Evolutionary conservation across 306 rosid genomes (phyloP), one percentile per base, ranked within the genome.

Genomic region (Castanea mollissima): DNA sequence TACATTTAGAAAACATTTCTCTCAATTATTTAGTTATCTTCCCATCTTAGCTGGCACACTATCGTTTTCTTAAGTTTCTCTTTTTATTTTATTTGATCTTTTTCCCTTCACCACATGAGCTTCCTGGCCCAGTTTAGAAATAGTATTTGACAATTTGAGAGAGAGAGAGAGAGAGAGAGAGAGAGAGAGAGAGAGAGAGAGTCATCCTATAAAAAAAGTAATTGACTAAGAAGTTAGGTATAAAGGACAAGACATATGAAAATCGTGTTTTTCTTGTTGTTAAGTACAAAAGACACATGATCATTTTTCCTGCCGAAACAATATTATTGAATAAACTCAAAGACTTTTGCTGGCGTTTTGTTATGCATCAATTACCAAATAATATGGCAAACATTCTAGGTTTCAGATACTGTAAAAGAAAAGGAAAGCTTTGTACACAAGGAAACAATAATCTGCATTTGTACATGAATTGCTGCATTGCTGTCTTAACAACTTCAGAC

Each of bases 401-500:
- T 6, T 64, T 64, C 12, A 31, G 8, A 2, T 23, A 21, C 18
- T 5, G 70, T n/a, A 16, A 32, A 3, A 31, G 13, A 18, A 9
- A 34, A 65, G 3, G 71, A 7, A 18, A 65, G 32, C 25, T 16
- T 31, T 32, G n/a, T 65, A 34, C 49, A 65, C 49, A 32, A 32
- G 15, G 15, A 65, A 8, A 32, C 1, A 65, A 65, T 32, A 31
- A 3, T 65, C 46, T 18, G 49, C 23, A 32, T 44, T 32, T 65
- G 71, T 32, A 65, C 49, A 32, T 23, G 41, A 65, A 16, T 65
- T 16, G 71, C 18, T 16, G 5, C 23, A 19, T 18, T 0, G 34
- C 49, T 29, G 41, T 32, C 84, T 83, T 82, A 74, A 41, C 31
- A 78, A 59, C 31, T 80, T 71, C 84, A 75, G 69, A 29, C n/a